Conservation (phyloP, 192 early-diverging fungal species). For the Pilaira anomala region DNA sequence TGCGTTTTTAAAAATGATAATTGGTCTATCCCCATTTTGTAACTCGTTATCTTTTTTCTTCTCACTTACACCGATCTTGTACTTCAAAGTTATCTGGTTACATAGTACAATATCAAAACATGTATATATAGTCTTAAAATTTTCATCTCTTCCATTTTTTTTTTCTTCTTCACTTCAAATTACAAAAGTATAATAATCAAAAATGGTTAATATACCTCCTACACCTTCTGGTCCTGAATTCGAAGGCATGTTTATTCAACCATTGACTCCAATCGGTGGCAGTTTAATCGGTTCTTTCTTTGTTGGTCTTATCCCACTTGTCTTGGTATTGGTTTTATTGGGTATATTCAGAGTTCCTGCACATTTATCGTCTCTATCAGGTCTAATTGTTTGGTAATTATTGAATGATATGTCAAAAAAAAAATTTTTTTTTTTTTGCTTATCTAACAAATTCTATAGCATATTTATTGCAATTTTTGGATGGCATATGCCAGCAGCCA, state of each 20-base stretch:
- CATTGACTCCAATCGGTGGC: slow-evolving; percentile 31
- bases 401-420: neutral
- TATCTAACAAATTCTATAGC: slow-evolving; percentile 8
- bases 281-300: slow-evolving; percentile 39
- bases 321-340: slow-evolving; percentile 31
- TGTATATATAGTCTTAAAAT: too few relatives aligned
- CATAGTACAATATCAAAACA: too few relatives aligned
- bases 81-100: too few relatives aligned
- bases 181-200: too few relatives aligned
- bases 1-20: too few relatives aligned
- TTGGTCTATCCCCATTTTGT: too few relatives aligned
- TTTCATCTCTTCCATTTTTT: too few relatives aligned
- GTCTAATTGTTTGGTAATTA: slow-evolving; percentile 33
- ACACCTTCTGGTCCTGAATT: slow-evolving; percentile 1
- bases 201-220: slow-evolving; percentile 23
- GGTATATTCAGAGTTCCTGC: slow-evolving; percentile 33
- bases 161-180: too few relatives aligned
- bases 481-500: slow-evolving; percentile 40
- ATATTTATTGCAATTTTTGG: slow-evolving; percentile 41
- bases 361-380: slow-evolving; percentile 23
- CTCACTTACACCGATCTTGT: too few relatives aligned
- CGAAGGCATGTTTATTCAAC: slow-evolving; percentile 32
- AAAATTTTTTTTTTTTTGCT: neutral
- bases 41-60: too few relatives aligned
- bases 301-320: slow-evolving; percentile 36